A percentile compares a stretch with the other conserved stretches of the same genome.
phyloP scores from a whole-genome alignment of 2,329 filamentous ascomycete species.

The Cladobotryum mycophilum region DNA sequence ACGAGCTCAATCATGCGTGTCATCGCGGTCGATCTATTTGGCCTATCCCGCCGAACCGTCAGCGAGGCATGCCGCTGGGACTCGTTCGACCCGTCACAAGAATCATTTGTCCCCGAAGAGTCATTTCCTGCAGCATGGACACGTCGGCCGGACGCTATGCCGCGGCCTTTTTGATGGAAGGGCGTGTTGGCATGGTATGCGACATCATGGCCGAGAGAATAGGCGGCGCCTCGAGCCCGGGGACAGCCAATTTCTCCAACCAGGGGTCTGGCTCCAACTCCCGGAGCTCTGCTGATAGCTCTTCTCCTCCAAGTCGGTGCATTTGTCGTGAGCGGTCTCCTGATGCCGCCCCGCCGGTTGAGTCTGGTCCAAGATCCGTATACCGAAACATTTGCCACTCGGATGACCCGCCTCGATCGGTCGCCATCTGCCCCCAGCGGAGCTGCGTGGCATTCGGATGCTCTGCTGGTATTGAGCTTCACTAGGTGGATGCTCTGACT shows the following conservation, averaged over 20 bases:
- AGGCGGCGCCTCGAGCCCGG: slow-evolving; percentile 5
- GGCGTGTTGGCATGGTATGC: slow-evolving; percentile 55
- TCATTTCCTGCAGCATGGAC: slow-evolving; percentile 58
- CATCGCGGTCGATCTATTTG: slow-evolving; percentile 16
- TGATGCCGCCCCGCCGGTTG: slow-evolving; percentile 21
- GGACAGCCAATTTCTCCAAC: slow-evolving; percentile 1
- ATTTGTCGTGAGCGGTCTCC: slow-evolving; percentile 19
- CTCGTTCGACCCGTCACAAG: slow-evolving; percentile 40
- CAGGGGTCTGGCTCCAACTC: slow-evolving; percentile 8
- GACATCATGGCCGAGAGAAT: slow-evolving; percentile 35
- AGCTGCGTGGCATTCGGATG: slow-evolving; percentile 61
- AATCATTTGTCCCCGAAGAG: slow-evolving; percentile 49
- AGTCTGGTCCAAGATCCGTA: slow-evolving; percentile 25
- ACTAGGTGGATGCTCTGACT: slow-evolving; percentile 46
- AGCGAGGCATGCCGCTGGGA: slow-evolving; percentile 18
- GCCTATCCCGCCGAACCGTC: slow-evolving; percentile 20
- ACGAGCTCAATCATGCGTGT: slow-evolving; percentile 37
- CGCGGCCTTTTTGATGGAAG: slow-evolving; percentile 53
- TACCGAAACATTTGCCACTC: slow-evolving; percentile 49
- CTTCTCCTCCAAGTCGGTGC: slow-evolving; percentile 11
- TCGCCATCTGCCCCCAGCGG: slow-evolving; percentile 59
- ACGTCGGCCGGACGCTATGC: slow-evolving; percentile 48
- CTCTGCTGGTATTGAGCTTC: slow-evolving; percentile 55
- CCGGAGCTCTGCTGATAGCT: neutral
- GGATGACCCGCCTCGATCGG: slow-evolving; percentile 58